A percentile compares a stretch with the other conserved stretches of the same genome.
Evolutionary conservation across 2,329 filamentous ascomycete genomes (phyloP).

Genomic region (Hawksworthiomyces lignivorus): DNA sequence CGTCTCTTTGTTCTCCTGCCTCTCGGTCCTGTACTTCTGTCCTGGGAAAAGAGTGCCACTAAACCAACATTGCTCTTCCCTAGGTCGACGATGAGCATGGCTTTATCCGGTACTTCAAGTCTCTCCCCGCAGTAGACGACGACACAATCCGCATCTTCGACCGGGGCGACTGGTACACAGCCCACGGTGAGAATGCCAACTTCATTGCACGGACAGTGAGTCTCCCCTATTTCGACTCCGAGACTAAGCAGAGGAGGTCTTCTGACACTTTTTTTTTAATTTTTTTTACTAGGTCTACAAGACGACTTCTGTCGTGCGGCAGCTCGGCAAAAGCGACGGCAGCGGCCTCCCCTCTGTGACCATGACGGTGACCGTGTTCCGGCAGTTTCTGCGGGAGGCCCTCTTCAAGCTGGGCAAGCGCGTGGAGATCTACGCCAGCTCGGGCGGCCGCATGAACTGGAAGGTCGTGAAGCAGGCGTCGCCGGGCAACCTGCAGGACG

Average conservation of each 20-base stretch:
- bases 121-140: slow-evolving; percentile 61
- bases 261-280: neutral
- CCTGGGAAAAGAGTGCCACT: neutral
- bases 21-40: neutral
- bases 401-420: slow-evolving; percentile 87
- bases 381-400: slow-evolving; percentile 89
- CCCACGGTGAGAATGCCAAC: slow-evolving; percentile 77
- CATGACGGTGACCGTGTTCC: slow-evolving; percentile 89
- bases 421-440: slow-evolving; percentile 80
- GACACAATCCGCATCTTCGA: slow-evolving; percentile 88
- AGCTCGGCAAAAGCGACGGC: slow-evolving; percentile 75
- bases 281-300: slow-evolving; percentile 67
- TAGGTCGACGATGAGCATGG: slow-evolving; percentile 93
- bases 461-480: slow-evolving; percentile 87
- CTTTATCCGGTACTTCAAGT: slow-evolving; percentile 94
- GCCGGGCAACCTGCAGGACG: slow-evolving; percentile 90
- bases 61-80: neutral
- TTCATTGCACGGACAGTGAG: slow-evolving; percentile 72
- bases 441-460: slow-evolving; percentile 77
- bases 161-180: slow-evolving; percentile 89
- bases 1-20: neutral
- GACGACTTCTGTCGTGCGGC: slow-evolving; percentile 89
- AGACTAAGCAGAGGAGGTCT: too few relatives aligned
- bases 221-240: slow-evolving; percentile 3
- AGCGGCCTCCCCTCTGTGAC: slow-evolving; percentile 89